These are phyloP conservation scores for Citrus australasica DNA, from an alignment of 345 rosid species.

Conservation along the genomic window DNA sequence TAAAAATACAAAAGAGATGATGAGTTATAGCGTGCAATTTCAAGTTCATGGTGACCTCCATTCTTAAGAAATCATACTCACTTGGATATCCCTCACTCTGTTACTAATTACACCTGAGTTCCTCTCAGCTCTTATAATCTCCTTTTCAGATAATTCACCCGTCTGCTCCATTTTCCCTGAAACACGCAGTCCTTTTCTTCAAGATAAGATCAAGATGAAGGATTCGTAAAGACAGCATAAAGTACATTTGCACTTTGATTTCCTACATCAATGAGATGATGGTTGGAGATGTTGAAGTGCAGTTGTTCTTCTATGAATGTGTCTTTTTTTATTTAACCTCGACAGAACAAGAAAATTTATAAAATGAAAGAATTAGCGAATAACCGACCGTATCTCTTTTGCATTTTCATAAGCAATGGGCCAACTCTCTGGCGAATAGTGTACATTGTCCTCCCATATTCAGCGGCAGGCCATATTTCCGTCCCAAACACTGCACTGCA, in stretches of 20 bases:
- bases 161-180: conserved; percentile 62
- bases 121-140: conserved; percentile 93
- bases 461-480: conserved; percentile 98
- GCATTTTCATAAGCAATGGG: conserved; percentile 86
- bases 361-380: not conserved
- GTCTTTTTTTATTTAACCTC: not conserved
- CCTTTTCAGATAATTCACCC: conserved; percentile 86
- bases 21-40: not conserved
- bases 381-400: conserved; percentile 69
- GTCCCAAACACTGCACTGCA: conserved; percentile 99
- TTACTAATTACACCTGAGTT: conserved; percentile 81
- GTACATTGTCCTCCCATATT: conserved; percentile 97
- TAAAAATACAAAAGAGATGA: not conserved
- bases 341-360: not conserved
- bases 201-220: not conserved
- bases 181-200: not conserved
- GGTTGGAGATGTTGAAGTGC: not conserved
- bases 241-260: not conserved
- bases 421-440: conserved; percentile 93
- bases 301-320: not conserved
- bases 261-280: not conserved
- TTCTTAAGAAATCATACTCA: conserved; percentile 24
- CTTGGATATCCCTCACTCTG: conserved; percentile 89
- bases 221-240: not conserved
- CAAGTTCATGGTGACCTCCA: not conserved